Evolutionary conservation across 805 yeast species (phyloP).

Genomic region (Saccharomycopsis sp.): DNA sequence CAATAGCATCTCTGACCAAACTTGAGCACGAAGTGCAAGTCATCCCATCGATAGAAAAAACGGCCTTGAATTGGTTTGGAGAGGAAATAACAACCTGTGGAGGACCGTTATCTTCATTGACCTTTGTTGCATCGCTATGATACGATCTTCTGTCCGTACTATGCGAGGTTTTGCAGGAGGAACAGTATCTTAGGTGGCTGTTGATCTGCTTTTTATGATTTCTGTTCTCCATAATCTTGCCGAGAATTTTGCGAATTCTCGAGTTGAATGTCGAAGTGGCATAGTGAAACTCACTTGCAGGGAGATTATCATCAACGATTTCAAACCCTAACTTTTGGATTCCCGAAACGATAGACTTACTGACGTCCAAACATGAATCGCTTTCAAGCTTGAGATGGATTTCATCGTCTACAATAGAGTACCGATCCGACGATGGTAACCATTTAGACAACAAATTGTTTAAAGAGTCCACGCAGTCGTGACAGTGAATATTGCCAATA

Average conservation of each 20-base stretch:
- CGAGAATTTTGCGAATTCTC: background rate
- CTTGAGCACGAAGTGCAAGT: slow-evolving; percentile 58
- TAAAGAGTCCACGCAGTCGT: slow-evolving; percentile 4
- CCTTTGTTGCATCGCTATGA: background rate
- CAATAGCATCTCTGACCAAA: slow-evolving; percentile 39
- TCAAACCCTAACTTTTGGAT: slow-evolving; percentile 3
- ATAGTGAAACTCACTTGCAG: background rate
- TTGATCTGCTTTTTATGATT: background rate
- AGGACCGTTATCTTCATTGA: slow-evolving; percentile 20
- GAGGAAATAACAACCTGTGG: slow-evolving; percentile 23
- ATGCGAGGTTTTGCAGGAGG: slow-evolving; percentile 2
- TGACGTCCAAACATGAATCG: background rate
- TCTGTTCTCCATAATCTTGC: background rate
- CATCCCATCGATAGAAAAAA: slow-evolving; percentile 58
- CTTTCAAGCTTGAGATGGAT: background rate
- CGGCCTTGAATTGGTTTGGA: slow-evolving; percentile 38
- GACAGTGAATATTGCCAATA: slow-evolving; percentile 11
- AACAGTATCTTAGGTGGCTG: slow-evolving; percentile 2
- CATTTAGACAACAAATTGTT: background rate
- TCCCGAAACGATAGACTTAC: background rate
- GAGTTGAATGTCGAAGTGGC: background rate
- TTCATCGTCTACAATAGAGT: background rate
- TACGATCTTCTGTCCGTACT: background rate
- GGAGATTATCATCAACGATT: background rate
- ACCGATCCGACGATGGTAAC: background rate